Evolutionary conservation across 805 yeast genomes (phyloP).

Genomic region (Kodamaea jinghongensis): DNA sequence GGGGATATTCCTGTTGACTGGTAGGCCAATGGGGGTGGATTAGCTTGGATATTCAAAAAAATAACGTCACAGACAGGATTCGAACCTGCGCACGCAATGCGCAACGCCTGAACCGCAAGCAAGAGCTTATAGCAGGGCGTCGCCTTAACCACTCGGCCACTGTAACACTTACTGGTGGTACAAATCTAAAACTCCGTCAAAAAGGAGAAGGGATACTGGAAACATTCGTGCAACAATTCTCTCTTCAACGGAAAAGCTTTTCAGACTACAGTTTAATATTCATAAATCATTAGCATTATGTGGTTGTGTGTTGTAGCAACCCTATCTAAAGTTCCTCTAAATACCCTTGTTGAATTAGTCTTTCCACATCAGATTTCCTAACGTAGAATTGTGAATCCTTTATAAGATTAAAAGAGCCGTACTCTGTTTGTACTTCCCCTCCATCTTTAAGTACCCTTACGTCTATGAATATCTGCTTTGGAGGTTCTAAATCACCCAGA

Average conservation of each 20-base stretch:
- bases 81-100: conserved; percentile 88
- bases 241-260: too few relatives aligned
- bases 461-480: conserved; percentile 86
- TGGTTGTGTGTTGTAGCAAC: not conserved
- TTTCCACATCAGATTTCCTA: conserved; percentile 89
- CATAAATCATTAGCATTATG: too few relatives aligned
- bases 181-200: not conserved
- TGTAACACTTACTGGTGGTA: conserved; percentile 23
- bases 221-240: too few relatives aligned
- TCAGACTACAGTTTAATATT: too few relatives aligned
- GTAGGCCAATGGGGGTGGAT: too few relatives aligned
- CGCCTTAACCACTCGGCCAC: conserved; percentile 57
- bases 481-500: conserved; percentile 88
- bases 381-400: conserved; percentile 95
- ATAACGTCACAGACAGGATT: conserved; percentile 97
- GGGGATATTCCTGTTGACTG: too few relatives aligned
- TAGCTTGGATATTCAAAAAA: conserved; percentile 36
- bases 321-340: conserved; percentile 59
- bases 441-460: conserved; percentile 92
- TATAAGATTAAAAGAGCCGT: conserved; percentile 89
- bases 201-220: too few relatives aligned
- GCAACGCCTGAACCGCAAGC: conserved; percentile 29
- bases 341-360: conserved; percentile 91
- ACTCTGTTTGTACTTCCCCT: conserved; percentile 96
- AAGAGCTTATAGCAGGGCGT: conserved; percentile 37